These are phyloP conservation scores for Myriangium duriaei DNA, from an alignment of 2,329 filamentous ascomycete genomes.

Conservation along the genomic window DNA sequence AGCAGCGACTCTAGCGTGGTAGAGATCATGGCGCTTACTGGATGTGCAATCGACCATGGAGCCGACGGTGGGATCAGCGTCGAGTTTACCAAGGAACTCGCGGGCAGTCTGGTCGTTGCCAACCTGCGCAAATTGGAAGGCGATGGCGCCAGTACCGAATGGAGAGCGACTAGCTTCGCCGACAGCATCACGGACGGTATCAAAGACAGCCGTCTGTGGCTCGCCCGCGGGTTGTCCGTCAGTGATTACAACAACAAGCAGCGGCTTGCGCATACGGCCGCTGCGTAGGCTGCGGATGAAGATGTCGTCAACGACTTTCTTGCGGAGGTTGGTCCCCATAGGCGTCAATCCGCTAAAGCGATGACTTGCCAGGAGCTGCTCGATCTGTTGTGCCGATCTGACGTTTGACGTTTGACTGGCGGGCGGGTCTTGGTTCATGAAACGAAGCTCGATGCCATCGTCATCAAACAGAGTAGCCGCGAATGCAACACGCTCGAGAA, in stretches of 20 bases:
- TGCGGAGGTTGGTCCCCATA: slow-evolving; percentile 49
- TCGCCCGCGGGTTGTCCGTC: slow-evolving; percentile 56
- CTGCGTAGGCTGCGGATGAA: slow-evolving; percentile 41
- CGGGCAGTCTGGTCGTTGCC: slow-evolving; percentile 53
- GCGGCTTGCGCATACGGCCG: slow-evolving; percentile 47
- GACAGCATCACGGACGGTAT: slow-evolving; percentile 44
- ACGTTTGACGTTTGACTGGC: slow-evolving; percentile 41
- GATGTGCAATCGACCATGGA: slow-evolving; percentile 55
- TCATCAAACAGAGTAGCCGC: slow-evolving; percentile 57
- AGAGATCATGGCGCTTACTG: too few species aligned
- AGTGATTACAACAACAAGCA: slow-evolving; percentile 53
- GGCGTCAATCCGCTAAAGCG: slow-evolving; percentile 55
- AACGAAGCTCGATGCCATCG: slow-evolving; percentile 54
- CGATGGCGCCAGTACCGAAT: slow-evolving; percentile 44
- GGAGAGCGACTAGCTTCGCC: slow-evolving; percentile 37
- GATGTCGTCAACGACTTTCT: slow-evolving; percentile 52
- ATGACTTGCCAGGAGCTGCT: slow-evolving; percentile 44
- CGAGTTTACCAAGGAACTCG: slow-evolving; percentile 51
- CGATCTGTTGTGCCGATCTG: slow-evolving; percentile 44
- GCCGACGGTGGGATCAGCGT: slow-evolving; percentile 50
- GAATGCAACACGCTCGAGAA: slow-evolving; percentile 49
- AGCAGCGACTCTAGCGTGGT: too few species aligned
- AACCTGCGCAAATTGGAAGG: slow-evolving; percentile 58
- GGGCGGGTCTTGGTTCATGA: slow-evolving; percentile 52
- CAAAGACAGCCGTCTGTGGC: slow-evolving; percentile 41